phyloP scores from a whole-genome alignment of 1,139 yeast species.

The Pichia cactophila region DNA sequence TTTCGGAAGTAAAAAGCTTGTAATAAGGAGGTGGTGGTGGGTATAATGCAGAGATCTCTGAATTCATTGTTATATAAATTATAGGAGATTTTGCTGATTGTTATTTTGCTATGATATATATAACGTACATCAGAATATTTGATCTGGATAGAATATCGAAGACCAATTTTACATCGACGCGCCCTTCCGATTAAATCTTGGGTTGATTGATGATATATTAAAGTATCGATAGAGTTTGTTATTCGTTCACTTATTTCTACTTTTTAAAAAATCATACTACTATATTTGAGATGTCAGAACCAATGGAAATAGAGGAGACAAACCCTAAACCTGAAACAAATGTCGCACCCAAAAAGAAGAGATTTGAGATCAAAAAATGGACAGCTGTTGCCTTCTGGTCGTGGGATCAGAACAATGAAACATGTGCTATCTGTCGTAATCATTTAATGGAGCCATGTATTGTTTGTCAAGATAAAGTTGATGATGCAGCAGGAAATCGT shows the following conservation, averaged over 20 bases:
- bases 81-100: no score
- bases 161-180: no score
- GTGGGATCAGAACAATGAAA: slow-evolving; percentile 87
- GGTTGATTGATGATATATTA: no score
- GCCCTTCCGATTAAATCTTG: no score
- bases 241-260: neutral
- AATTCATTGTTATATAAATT: neutral
- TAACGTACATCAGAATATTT: no score
- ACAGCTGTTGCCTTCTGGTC: slow-evolving; percentile 99
- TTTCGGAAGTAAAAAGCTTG: slow-evolving; percentile 38
- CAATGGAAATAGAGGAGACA: slow-evolving; percentile 15
- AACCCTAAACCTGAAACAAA: slow-evolving; percentile 15
- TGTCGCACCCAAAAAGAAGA: slow-evolving; percentile 32
- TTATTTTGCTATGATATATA: no score
- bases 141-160: no score
- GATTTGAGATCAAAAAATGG: slow-evolving; percentile 80
- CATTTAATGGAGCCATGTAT: slow-evolving; percentile 98
- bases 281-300: slow-evolving; percentile 12
- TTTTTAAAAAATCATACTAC: neutral
- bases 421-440: slow-evolving; percentile 97
- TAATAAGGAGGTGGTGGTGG: slow-evolving; percentile 57
- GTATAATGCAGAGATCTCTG: slow-evolving; percentile 37
- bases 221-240: no score
- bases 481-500: slow-evolving; percentile 36
- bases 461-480: slow-evolving; percentile 48